Base-by-base conservation (phyloP, 208 protist species). In the Leptomonas pyrrhocoris region DNA sequence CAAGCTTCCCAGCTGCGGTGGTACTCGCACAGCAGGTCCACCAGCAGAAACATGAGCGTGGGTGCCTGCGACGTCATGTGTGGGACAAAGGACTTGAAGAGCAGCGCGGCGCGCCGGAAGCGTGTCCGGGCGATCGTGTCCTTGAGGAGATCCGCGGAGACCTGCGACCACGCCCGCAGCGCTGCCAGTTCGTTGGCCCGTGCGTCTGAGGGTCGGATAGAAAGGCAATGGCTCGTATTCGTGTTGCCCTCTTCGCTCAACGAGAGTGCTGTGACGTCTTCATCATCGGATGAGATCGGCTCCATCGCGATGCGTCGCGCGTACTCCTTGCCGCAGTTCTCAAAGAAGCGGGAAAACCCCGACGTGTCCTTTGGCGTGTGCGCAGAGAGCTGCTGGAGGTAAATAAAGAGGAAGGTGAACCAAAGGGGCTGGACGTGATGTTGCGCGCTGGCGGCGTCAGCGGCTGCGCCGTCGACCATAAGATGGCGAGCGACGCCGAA, bases 351-450 rank as follows among this genome's bases (percentile, higher is more conserved):
- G 15, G 50, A 55, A 77, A 83, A 92, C 31, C 57, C 21, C 0
- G 74, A 34, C 42, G 82, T 77, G 34, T 88, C 75, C 5, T 77
- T 80, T n/a, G 59, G 65, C 3, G 76, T 84, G 23, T 76, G 78
- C 11, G 83, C 68, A 18, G 89, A 91, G 21, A 92, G 65, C 65
- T 94, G 86, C 68, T 94, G 89, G 8, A 92, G 72, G 77, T 91
- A 94, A 38, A 85, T 19, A 43, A 80, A 81, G 18, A 90, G 73
- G 71, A 84, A 90, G 30, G 67, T 73, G 49, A 81, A 86, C 86
- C 86, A 94, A 21, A 94, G 38, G 23, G 74, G 71, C 42, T 77
- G 63, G 51, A 77, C 18, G 21, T 42, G 43, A 27, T 50, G 58
- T 12, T 53, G 18, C 5, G 21, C 43, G 31, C 18, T 46, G 46